Evolutionary conservation across 2,329 filamentous ascomycete species (phyloP), one percentile per base, ranked within the genome.

Genomic region (Pseudogymnoascus sp.): DNA sequence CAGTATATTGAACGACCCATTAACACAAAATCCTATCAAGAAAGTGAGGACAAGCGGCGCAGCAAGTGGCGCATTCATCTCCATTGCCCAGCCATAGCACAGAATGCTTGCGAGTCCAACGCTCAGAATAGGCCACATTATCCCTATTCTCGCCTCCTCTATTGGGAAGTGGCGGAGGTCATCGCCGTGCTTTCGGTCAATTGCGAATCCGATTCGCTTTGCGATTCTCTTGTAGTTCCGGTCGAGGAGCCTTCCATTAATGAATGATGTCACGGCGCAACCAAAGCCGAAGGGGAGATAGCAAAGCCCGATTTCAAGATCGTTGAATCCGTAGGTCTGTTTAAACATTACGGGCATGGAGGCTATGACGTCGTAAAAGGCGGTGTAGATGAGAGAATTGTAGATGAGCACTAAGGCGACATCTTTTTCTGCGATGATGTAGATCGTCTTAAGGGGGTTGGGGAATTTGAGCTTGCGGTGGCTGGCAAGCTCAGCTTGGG

Each of bases 171-270:
- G 69, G 4, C 68, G 67, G n/a, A 85, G 71, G 62, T 83, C 77
- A 61, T 79, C 75, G 13, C 78, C 73, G 47, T 75, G 74, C 54
- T 74, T 77, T 63, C 72, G 75, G 54, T 74, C 74, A 57, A 81
- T 74, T 1, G 57, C 74, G 62, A 91, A 77, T 5, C 84, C 84
- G 13, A 86, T 75, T 33, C 79, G 78, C 58, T 76, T 78, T 1
- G 89, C 88, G 54, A 85, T 80, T 39, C 87, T 82, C 5, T 84
- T 79, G 71, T 89, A 95, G 71, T 92, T 92, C 78, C 83, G 62
- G 58, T 87, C 84, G 0, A 85, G 71, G 7, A 84, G 64, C 35
- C 73, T 72, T 4, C 89, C 87, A 64, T 83, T 81, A n/a, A 72
- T 70, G 26, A 70, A 84, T 78, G 60, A 0, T 81, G 57, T 39